Evolutionary conservation across 257 asterid genomes (phyloP), one percentile per base, ranked within the genome.

Genomic region (Solanum paucissectum): DNA sequence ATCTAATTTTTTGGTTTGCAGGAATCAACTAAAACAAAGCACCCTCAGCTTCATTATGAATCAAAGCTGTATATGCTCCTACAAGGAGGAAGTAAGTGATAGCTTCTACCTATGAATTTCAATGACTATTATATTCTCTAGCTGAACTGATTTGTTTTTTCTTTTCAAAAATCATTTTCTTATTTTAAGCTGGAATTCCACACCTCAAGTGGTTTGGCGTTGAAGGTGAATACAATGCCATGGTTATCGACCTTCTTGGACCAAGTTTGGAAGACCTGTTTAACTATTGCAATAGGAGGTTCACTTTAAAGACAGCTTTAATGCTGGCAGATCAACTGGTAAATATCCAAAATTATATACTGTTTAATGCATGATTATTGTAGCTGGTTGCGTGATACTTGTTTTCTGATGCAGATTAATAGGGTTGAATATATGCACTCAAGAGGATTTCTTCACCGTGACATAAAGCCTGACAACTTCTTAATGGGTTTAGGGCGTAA

Each of bases 321-420:
- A 95, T 95, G 98, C 96, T 97, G 37, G 99, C 99, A 34, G 99
- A 95, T 94, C 98, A 95, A 87, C 89, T 97, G 75, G 99, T 97
- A 92, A 92, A 95, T 91, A 73, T 75, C 85, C n/a, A 85, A 79
- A 76, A 55, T 58, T 86, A 9, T 87, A 6, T 21, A 81, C 44
- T 66, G 34, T 14, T 44, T 21, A 32, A 64, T 23, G 60, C 66
- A 14, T 83, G 9, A 20, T 44, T 73, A 20, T 52, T 32, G 27
- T 55, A 32, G 72, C 76, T 76, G 75, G 23, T 71, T 33, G 44
- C 90, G 72, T 60, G 91, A 46, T 14, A 13, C 16, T 33, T 38
- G 69, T 32, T 77, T 25, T 75, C 49, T 5, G 71, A 44, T 88
- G 87, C 90, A 96, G 99, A 95, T 96, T 82, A 91, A 90, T 88